Evolutionary conservation across 768 basidiomycete genomes (phyloP), one percentile per base, ranked within the genome.

Genomic region (Leccinum variicolor): DNA sequence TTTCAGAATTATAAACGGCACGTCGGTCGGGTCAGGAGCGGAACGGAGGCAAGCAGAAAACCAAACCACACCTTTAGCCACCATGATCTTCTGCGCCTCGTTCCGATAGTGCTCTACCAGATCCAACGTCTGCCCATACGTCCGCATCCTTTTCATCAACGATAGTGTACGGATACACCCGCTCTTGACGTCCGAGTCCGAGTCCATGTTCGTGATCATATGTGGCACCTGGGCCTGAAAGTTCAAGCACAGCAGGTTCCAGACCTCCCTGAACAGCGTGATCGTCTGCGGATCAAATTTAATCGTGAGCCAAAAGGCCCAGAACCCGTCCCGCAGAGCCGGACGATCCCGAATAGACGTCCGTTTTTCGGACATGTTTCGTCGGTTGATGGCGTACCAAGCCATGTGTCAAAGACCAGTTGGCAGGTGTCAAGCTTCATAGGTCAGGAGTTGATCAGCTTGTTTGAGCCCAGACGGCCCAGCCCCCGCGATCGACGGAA

Each of bases 401-500:
- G 75, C 97, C 97, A 99, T 0, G 96, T 96, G 0, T 98, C 95
- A 70, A 87, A 98, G 11, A 98, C 89, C n/a, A n/a, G n/a, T n/a
- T n/a, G n/a, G n/a, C n/a, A n/a, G n/a, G n/a, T n/a, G n/a, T n/a
- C n/a, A n/a, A n/a, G n/a, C n/a, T n/a, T n/a, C n/a, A n/a, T n/a
- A 7, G 77, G 93, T 87, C 57, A 89, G 80, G 2, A 99, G 84
- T 68, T 98, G 86, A 66, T 98, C 96, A 60, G 98, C 98, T 76
- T 98, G 97, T 11, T n/a, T 90, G 83, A 0, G 97, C 96, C 97
- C 97, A 98, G n/a, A n/a, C n/a, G n/a, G n/a, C n/a, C n/a, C n/a
- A n/a, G n/a, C n/a, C 92, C 26, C 93, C 1, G 97, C 92, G 54
- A 99, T 97, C 21, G 95, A 94, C 2, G 96, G 95, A 10, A 98